phyloP scores from a whole-genome alignment of 2,329 filamentous ascomycete species.

The Thielaviopsis ethacetica region DNA sequence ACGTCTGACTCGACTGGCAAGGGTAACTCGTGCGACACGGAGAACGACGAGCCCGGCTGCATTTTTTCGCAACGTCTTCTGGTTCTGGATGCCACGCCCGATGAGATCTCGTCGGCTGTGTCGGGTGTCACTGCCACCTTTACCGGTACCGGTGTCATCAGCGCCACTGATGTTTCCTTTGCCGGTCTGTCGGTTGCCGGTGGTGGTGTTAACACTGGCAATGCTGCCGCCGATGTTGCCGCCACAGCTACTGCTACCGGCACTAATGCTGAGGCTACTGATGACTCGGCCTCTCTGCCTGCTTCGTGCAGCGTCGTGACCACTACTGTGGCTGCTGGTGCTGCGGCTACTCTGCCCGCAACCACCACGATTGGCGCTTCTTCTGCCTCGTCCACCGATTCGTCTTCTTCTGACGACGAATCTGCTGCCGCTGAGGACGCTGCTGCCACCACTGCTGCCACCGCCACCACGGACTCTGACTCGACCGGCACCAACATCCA shows the following conservation, averaged over 20 bases:
- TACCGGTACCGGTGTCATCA: conserved; percentile 19
- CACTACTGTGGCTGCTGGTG: conserved; percentile 5
- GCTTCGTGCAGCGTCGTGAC: conserved; percentile 9
- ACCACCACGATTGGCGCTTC: conserved; percentile 4
- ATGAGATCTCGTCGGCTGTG: conserved; percentile 33
- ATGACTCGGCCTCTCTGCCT: neutral
- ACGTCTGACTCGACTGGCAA: conserved; percentile 14
- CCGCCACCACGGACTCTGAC: neutral
- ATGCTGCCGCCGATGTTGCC: conserved; percentile 3
- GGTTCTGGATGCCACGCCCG: conserved; percentile 35
- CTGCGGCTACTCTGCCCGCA: conserved; percentile 1
- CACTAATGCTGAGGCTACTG: neutral
- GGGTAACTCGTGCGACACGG: conserved; percentile 29
- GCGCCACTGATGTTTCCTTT: conserved; percentile 16
- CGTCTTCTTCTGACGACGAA: too few relatives aligned
- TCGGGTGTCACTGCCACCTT: conserved; percentile 21
- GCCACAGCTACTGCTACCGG: conserved; percentile 1
- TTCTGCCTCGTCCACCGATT: too few relatives aligned
- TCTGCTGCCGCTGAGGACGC: too few relatives aligned
- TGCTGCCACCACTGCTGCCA: too few relatives aligned
- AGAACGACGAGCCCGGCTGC: conserved; percentile 31
- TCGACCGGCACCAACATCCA: conserved; percentile 24
- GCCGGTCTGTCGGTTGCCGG: conserved; percentile 15
- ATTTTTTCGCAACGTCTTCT: conserved; percentile 36
- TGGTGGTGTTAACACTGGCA: conserved; percentile 4